Evolutionary conservation across 169 alveolate genomes (phyloP).

Genomic region (Fabrea salina): DNA sequence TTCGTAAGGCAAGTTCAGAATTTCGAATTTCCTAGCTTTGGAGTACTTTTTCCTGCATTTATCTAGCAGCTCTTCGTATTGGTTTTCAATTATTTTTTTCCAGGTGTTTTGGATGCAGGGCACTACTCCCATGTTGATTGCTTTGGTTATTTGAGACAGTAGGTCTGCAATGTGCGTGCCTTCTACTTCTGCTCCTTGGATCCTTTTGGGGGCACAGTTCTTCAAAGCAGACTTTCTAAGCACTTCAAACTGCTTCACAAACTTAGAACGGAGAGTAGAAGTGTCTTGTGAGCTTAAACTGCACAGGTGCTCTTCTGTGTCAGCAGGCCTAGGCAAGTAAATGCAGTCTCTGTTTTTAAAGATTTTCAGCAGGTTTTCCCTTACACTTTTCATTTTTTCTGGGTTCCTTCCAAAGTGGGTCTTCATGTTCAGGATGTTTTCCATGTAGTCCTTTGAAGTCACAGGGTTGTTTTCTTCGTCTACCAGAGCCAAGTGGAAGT

Average conservation of each 20-base stretch:
- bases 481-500: conserved; percentile 71
- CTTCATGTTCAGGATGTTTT: conserved; percentile 45
- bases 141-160: neutral
- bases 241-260: conserved; percentile 49
- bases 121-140: neutral
- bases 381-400: conserved; percentile 59
- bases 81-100: neutral
- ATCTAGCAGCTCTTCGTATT: conserved; percentile 3
- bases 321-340: conserved; percentile 80
- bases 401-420: neutral
- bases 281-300: conserved; percentile 49
- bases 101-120: conserved; percentile 1
- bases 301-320: conserved; percentile 52
- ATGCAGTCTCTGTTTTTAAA: conserved; percentile 76
- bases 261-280: conserved; percentile 51
- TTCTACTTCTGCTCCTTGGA: conserved; percentile 54
- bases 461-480: conserved; percentile 67
- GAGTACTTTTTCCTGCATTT: neutral
- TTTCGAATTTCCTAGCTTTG: neutral
- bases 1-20: conserved; percentile 18
- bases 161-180: conserved; percentile 43
- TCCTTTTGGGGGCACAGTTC: conserved; percentile 57
- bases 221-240: conserved; percentile 57
- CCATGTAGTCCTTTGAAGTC: conserved; percentile 75
- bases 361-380: conserved; percentile 65